Evolutionary conservation across 192 early-diverging fungal species (phyloP).

Genomic region (Linnemannia zychae): DNA sequence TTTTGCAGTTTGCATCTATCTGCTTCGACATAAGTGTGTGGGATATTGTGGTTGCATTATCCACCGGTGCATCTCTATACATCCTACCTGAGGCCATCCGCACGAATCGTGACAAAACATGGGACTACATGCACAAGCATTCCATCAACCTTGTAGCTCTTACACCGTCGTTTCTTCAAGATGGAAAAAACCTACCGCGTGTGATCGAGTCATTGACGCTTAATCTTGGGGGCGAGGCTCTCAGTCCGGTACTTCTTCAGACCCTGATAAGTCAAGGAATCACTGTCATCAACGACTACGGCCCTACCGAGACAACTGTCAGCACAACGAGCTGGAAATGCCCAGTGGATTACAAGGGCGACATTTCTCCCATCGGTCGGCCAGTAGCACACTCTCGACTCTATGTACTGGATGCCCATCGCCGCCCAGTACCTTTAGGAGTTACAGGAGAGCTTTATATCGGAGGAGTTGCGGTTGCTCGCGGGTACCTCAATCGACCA

Average conservation of each 20-base stretch:
- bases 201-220: background rate
- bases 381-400: slow-evolving; percentile 23
- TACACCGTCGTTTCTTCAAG: slow-evolving; percentile 18
- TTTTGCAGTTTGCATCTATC: slow-evolving; percentile 23
- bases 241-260: background rate
- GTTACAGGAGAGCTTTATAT: slow-evolving; percentile 56
- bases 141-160: background rate
- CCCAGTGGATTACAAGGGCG: slow-evolving; percentile 18
- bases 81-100: background rate
- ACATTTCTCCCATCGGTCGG: slow-evolving; percentile 33
- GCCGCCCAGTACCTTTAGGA: slow-evolving; percentile 45
- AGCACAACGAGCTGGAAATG: background rate
- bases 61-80: slow-evolving; percentile 12
- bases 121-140: background rate
- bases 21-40: slow-evolving; percentile 21
- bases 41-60: slow-evolving; percentile 20
- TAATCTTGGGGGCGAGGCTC: background rate
- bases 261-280: background rate
- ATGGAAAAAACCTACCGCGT: slow-evolving; percentile 13
- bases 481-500: slow-evolving; percentile 53
- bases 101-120: background rate
- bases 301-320: slow-evolving; percentile 36
- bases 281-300: slow-evolving; percentile 37
- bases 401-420: slow-evolving; percentile 45
- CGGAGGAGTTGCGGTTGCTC: slow-evolving; percentile 52